Percentiles rank a stretch among this genome's conserved stretches.
These are phyloP conservation scores for Fusarium abutilonis DNA, from an alignment of 2,329 filamentous ascomycete genomes.

Conservation along the genomic window DNA sequence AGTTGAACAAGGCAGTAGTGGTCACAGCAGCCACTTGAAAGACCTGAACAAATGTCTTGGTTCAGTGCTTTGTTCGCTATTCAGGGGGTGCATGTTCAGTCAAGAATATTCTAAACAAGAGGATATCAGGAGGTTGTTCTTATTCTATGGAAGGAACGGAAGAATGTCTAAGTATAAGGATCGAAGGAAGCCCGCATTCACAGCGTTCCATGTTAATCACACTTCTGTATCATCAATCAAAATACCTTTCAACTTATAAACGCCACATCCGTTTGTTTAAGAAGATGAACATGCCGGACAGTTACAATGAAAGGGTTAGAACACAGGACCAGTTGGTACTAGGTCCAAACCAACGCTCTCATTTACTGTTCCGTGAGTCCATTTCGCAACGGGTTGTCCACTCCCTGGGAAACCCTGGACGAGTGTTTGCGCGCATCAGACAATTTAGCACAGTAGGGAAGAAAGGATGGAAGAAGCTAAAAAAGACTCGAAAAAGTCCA, in stretches of 20 bases:
- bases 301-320: background rate
- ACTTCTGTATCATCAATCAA: background rate
- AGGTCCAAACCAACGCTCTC: background rate
- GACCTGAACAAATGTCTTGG: background rate
- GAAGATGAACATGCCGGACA: slow-evolving; percentile 9
- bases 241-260: background rate
- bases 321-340: slow-evolving; percentile 5
- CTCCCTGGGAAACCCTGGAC: background rate
- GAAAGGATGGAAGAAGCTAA: background rate
- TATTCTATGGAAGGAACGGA: background rate
- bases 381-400: background rate
- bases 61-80: slow-evolving; percentile 13
- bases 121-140: background rate
- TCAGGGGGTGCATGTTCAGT: background rate
- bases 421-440: slow-evolving; percentile 8
- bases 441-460: background rate
- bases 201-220: background rate
- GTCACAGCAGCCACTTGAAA: background rate
- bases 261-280: background rate
- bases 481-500: background rate
- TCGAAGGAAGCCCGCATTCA: background rate
- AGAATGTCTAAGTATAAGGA: background rate
- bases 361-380: background rate
- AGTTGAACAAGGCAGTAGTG: slow-evolving; percentile 1
- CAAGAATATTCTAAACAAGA: background rate